Evolutionary conservation across 2,329 filamentous ascomycete genomes (phyloP).

Genomic region (Herpotrichia juniperi): DNA sequence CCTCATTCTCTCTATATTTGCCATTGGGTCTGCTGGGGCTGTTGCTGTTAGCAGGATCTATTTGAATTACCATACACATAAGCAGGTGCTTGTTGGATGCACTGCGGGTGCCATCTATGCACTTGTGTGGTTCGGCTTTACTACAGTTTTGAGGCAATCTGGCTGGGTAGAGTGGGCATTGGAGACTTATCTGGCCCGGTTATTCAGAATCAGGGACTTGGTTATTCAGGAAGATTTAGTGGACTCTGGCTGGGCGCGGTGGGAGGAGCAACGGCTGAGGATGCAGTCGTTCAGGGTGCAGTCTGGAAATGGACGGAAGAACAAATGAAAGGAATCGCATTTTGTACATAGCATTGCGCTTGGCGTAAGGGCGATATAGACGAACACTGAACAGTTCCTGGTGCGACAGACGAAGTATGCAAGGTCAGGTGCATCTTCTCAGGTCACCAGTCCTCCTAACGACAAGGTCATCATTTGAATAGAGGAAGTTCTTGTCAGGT

Average conservation of each 20-base stretch:
- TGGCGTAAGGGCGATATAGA: not conserved
- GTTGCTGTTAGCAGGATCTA: constrained; percentile 86
- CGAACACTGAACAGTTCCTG: too few species aligned
- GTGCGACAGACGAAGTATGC: too few species aligned
- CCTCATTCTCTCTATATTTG: constrained; percentile 54
- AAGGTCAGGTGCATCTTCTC: too few species aligned
- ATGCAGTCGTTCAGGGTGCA: constrained; percentile 4
- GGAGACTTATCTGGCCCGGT: constrained; percentile 67
- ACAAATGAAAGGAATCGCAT: not conserved
- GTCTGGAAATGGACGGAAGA: not conserved
- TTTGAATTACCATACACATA: constrained; percentile 87
- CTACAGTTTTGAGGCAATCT: constrained; percentile 66
- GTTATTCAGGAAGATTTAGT: constrained; percentile 86
- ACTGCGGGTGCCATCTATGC: constrained; percentile 74
- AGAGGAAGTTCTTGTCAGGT: too few species aligned
- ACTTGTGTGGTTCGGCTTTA: constrained; percentile 78
- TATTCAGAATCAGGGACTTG: constrained; percentile 79
- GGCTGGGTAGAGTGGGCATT: constrained; percentile 77
- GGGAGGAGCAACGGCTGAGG: constrained; percentile 64
- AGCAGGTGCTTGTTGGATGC: constrained; percentile 84
- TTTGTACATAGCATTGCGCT: too few species aligned
- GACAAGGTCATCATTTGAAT: too few species aligned
- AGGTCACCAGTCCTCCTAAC: too few species aligned
- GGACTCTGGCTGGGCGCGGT: constrained; percentile 93
- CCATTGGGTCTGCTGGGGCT: constrained; percentile 49